Evolutionary conservation across 148 eudicot genomes (phyloP).

Genomic region (Rhododendron simsii): DNA sequence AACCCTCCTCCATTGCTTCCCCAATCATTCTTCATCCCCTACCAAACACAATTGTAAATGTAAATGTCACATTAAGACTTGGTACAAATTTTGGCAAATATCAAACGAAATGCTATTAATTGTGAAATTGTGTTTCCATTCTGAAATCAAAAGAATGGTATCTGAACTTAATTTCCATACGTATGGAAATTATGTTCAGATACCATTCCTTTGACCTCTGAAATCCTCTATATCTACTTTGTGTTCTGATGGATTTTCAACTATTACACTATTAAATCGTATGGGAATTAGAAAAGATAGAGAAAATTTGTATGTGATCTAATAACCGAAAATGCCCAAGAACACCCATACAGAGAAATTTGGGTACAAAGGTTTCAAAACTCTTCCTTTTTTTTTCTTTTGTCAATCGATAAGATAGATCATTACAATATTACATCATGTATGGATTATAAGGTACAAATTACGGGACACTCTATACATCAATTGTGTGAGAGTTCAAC

Average conservation of each 20-base stretch:
- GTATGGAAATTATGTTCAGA: background rate
- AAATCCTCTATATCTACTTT: background rate
- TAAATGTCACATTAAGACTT: background rate
- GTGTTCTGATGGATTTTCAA: background rate
- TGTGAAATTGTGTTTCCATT: background rate
- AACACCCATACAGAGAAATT: background rate
- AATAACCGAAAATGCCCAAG: background rate
- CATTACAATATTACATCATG: background rate
- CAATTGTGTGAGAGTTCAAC: background rate
- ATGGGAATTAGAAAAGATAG: background rate
- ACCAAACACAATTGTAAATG: background rate
- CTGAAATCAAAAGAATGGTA: no score
- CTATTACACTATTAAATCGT: background rate
- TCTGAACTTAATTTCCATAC: background rate
- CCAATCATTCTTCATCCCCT: constrained; percentile 19
- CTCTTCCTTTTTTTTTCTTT: background rate
- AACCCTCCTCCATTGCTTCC: constrained; percentile 24
- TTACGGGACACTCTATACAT: background rate
- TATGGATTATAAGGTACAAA: background rate
- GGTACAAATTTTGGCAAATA: background rate
- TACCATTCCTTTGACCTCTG: background rate
- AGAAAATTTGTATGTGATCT: background rate
- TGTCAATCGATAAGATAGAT: background rate
- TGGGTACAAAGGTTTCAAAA: background rate
- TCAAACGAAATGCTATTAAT: background rate